phyloP scores from a whole-genome alignment of 805 yeast genomes.

The Ogataea nonfermentans region DNA sequence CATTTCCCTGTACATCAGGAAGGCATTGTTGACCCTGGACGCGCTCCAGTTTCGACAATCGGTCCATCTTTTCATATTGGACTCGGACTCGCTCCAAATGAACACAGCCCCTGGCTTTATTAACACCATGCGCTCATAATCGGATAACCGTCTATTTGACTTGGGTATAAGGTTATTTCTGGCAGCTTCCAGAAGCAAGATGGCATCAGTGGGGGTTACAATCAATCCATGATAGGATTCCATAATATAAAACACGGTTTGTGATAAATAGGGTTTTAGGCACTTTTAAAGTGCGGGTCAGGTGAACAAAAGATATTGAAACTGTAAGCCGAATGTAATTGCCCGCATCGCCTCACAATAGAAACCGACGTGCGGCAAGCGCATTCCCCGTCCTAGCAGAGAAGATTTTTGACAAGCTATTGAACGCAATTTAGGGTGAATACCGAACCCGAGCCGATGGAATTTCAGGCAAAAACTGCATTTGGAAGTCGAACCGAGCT shows the following conservation, averaged over 20 bases:
- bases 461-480: no score
- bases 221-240: slow-evolving; percentile 53
- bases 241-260: slow-evolving; percentile 32
- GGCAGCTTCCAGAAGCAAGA: slow-evolving; percentile 64
- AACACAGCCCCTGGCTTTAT: slow-evolving; percentile 62
- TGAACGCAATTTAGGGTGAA: no score
- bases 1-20: slow-evolving; percentile 62
- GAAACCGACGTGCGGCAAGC: no score
- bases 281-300: no score
- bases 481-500: no score
- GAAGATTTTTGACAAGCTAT: no score
- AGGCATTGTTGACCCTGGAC: slow-evolving; percentile 63
- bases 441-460: no score
- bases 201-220: slow-evolving; percentile 57
- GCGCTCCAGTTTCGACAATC: slow-evolving; percentile 76
- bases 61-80: slow-evolving; percentile 77
- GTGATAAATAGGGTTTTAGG: neutral
- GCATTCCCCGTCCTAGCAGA: no score
- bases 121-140: slow-evolving; percentile 46
- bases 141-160: slow-evolving; percentile 57
- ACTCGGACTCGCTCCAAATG: slow-evolving; percentile 69
- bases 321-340: no score
- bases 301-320: no score
- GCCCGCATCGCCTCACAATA: no score
- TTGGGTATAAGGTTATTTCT: slow-evolving; percentile 54